A percentile compares a stretch with the other conserved stretches of the same genome.
phyloP scores from a whole-genome alignment of 768 basidiomycete genomes.

The Trametes villosa region DNA sequence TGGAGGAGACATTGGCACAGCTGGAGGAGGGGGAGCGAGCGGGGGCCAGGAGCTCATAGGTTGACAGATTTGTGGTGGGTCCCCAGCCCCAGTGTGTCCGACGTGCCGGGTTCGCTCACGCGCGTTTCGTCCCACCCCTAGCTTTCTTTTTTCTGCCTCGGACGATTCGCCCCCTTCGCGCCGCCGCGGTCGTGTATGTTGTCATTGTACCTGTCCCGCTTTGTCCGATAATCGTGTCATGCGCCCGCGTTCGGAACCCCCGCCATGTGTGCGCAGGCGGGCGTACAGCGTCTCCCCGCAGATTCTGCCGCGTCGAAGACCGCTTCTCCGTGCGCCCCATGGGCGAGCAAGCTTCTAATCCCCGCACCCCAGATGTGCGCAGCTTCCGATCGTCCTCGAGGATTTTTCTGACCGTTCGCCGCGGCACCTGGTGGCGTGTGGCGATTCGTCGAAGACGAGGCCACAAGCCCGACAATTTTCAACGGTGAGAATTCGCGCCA shows the following conservation, averaged over 20 bases:
- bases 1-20: slow-evolving; percentile 60
- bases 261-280: too few relatives aligned
- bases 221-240: slow-evolving; percentile 9
- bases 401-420: slow-evolving; percentile 2
- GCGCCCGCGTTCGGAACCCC: too few relatives aligned
- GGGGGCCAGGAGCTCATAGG: slow-evolving; percentile 13
- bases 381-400: neutral
- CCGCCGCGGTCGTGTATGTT: slow-evolving; percentile 16
- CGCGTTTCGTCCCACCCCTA: neutral
- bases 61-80: slow-evolving; percentile 8
- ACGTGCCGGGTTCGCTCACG: neutral
- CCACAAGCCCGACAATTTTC: neutral
- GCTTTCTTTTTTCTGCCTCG: neutral
- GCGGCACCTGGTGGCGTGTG: neutral
- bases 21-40: slow-evolving; percentile 34
- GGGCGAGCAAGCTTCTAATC: neutral
- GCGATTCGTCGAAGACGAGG: neutral
- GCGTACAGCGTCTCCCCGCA: too few relatives aligned
- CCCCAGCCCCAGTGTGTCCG: neutral
- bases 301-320: neutral
- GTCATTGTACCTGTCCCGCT: slow-evolving; percentile 11
- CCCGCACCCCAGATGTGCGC: neutral
- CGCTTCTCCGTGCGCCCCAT: neutral
- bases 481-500: slow-evolving; percentile 9
- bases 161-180: slow-evolving; percentile 3